Conservation (phyloP, 2,329 filamentous ascomycete genomes). For the Aspergillus sp. region DNA sequence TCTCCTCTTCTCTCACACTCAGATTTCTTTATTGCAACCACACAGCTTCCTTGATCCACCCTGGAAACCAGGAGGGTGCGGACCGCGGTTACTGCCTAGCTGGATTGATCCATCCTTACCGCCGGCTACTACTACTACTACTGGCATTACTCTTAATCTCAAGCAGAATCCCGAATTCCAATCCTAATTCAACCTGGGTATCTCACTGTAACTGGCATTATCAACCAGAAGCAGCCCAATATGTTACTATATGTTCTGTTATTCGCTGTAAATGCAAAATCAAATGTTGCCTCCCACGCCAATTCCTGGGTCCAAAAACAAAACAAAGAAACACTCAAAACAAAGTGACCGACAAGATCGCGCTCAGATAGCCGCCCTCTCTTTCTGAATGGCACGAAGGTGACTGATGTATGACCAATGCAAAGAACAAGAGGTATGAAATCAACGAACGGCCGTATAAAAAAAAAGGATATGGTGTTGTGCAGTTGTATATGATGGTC, state of each 20-base stretch:
- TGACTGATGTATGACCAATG: background rate
- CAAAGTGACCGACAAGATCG: conserved; percentile 5
- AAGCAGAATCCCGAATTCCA: background rate
- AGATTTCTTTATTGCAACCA: background rate
- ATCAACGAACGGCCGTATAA: background rate
- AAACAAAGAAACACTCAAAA: background rate
- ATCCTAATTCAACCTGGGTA: background rate
- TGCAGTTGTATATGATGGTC: background rate
- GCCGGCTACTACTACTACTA: background rate
- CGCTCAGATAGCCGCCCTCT: conserved; percentile 14
- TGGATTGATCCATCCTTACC: background rate
- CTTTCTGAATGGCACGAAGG: conserved; percentile 12
- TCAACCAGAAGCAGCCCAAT: background rate
- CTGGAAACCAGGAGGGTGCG: background rate
- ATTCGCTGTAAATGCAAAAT: conserved; percentile 22
- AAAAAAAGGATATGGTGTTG: background rate
- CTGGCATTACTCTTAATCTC: background rate
- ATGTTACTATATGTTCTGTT: conserved; percentile 6
- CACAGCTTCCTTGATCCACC: too few relatives aligned
- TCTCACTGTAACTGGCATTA: background rate
- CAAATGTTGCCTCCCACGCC: conserved; percentile 17
- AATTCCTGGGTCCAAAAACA: conserved; percentile 1
- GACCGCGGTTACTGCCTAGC: background rate
- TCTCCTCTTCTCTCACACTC: background rate
- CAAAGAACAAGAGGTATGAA: background rate